A percentile compares a stretch with the other conserved stretches of the same genome.
phyloP scores from a whole-genome alignment of 2,329 filamentous ascomycete genomes.

The Zarea fungicola region DNA sequence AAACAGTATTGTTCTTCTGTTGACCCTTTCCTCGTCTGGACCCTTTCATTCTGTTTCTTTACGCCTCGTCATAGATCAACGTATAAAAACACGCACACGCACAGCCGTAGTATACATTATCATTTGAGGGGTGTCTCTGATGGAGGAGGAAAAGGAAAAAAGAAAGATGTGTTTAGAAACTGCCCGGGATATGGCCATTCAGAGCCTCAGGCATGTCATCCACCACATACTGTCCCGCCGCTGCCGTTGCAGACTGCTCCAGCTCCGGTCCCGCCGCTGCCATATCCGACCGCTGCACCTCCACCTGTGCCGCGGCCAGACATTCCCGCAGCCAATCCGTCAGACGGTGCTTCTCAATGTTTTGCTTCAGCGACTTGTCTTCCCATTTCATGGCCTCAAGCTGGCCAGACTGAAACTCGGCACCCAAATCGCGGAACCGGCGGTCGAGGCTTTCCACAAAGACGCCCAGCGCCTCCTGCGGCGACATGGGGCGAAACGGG shows the following conservation, averaged over 20 bases:
- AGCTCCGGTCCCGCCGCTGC: not conserved
- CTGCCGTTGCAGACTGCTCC: not conserved
- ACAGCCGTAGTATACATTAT: constrained; percentile 6
- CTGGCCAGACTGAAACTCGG: constrained; percentile 61
- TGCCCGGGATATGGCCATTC: constrained; percentile 13
- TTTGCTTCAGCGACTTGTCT: constrained; percentile 58
- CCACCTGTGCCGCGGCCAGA: constrained; percentile 32
- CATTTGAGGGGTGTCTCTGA: too few species aligned
- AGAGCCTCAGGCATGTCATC: constrained; percentile 11
- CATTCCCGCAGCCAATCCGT: constrained; percentile 57
- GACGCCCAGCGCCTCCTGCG: constrained; percentile 52
- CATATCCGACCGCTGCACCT: constrained; percentile 30
- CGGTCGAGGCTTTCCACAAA: constrained; percentile 57
- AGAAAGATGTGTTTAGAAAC: not conserved
- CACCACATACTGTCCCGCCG: not conserved
- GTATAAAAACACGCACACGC: not conserved
- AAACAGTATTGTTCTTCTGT: not conserved
- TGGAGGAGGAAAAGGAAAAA: not conserved
- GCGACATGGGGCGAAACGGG: constrained; percentile 42
- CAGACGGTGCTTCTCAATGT: constrained; percentile 63
- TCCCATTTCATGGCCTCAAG: constrained; percentile 68
- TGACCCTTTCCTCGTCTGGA: not conserved
- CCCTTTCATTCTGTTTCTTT: not conserved
- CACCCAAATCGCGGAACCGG: constrained; percentile 54
- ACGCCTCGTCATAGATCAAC: not conserved